Evolutionary conservation across 345 rosid genomes (phyloP).

Genomic region (Citrus maxima): DNA sequence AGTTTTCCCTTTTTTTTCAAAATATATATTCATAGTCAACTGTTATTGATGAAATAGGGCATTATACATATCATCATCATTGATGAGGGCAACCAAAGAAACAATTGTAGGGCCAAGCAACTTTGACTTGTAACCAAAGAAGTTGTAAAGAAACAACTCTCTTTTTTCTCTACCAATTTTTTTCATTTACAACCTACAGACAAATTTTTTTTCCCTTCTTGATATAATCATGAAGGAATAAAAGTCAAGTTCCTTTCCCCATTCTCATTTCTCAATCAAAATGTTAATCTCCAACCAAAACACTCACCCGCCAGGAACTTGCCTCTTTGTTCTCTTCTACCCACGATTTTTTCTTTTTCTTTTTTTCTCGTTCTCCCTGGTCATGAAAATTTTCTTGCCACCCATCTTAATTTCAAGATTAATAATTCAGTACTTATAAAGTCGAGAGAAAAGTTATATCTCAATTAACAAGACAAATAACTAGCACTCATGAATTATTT

Average conservation of each 20-base stretch:
- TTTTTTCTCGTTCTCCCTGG: neutral
- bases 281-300: conserved; percentile 10
- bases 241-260: conserved; percentile 20
- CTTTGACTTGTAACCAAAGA: conserved; percentile 17
- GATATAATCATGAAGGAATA: neutral
- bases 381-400: neutral
- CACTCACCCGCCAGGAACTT: conserved; percentile 10
- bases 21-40: neutral
- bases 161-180: neutral
- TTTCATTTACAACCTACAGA: neutral
- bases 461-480: neutral
- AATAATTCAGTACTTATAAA: too few relatives aligned
- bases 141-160: neutral
- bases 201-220: neutral
- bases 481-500: too few relatives aligned
- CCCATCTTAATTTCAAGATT: neutral
- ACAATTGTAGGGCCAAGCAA: conserved; percentile 11
- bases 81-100: neutral
- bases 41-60: neutral
- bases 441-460: neutral
- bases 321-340: neutral
- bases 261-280: conserved; percentile 1
- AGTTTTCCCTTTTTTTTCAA: neutral
- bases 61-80: neutral
- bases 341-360: neutral